phyloP scores from a whole-genome alignment of 306 rosid species.

The Hylodesmum podocarpum region DNA sequence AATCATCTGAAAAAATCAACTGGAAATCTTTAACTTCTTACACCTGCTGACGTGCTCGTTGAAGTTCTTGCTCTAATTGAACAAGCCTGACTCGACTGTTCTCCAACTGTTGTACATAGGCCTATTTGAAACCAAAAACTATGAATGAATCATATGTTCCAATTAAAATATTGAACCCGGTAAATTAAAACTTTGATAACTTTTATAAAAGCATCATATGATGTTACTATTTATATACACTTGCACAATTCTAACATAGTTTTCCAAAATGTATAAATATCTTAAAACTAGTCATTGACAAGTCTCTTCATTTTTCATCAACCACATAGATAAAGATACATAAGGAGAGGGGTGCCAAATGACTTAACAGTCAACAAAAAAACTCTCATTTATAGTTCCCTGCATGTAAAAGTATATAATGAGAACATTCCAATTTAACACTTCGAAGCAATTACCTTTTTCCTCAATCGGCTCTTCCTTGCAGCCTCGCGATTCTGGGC shows the following conservation, averaged over 20 bases:
- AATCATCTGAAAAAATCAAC: not conserved
- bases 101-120: constrained; percentile 86
- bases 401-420: not conserved
- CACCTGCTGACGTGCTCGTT: constrained; percentile 81
- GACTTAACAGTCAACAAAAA: not conserved
- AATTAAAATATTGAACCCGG: constrained; percentile 21
- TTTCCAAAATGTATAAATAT: not conserved
- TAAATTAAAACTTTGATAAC: not conserved
- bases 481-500: constrained; percentile 89
- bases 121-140: constrained; percentile 72
- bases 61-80: constrained; percentile 83
- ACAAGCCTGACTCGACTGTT: constrained; percentile 61
- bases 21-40: constrained; percentile 7
- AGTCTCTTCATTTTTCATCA: not conserved
- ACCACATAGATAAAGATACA: not conserved
- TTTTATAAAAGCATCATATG: not conserved
- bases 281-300: not conserved
- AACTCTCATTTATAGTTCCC: not conserved
- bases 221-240: not conserved
- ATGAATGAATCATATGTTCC: constrained; percentile 44
- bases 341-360: not conserved
- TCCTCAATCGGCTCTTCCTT: constrained; percentile 70
- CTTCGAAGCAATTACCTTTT: constrained; percentile 51
- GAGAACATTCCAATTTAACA: not conserved
- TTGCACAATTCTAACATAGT: not conserved